Conservation (phyloP, 257 asterid species). For the Nicotiana paniculata region DNA sequence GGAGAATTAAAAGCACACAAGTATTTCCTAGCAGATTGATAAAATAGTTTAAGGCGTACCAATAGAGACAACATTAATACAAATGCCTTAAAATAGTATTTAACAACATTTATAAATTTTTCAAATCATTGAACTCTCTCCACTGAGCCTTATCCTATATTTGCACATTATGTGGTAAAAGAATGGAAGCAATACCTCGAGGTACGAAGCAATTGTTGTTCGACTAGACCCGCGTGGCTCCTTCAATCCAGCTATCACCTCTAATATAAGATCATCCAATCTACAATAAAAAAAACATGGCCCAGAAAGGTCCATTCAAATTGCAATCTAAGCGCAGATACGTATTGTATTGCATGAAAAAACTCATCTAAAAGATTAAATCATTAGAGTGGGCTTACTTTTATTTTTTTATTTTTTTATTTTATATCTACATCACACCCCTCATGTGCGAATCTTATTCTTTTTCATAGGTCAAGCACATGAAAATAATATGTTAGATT, state of each 20-base stretch:
- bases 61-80: neutral
- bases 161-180: neutral
- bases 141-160: neutral
- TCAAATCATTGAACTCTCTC: neutral
- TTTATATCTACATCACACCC: neutral
- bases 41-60: neutral
- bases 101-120: too few species aligned
- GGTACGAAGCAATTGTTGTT: constrained; percentile 46
- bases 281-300: constrained; percentile 30
- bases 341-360: too few species aligned
- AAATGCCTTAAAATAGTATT: neutral
- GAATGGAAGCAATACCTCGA: constrained; percentile 46
- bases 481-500: neutral
- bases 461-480: neutral
- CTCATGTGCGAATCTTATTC: neutral
- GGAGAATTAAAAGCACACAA: neutral
- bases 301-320: neutral
- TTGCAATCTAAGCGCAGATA: neutral
- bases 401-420: too few species aligned
- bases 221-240: constrained; percentile 87
- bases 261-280: constrained; percentile 66
- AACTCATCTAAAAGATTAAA: neutral
- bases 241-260: constrained; percentile 72
- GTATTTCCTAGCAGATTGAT: neutral
- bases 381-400: neutral